A percentile compares a stretch with the other conserved stretches of the same genome.
Conservation (phyloP, 345 rosid genomes). For the Microcos paniculata region DNA sequence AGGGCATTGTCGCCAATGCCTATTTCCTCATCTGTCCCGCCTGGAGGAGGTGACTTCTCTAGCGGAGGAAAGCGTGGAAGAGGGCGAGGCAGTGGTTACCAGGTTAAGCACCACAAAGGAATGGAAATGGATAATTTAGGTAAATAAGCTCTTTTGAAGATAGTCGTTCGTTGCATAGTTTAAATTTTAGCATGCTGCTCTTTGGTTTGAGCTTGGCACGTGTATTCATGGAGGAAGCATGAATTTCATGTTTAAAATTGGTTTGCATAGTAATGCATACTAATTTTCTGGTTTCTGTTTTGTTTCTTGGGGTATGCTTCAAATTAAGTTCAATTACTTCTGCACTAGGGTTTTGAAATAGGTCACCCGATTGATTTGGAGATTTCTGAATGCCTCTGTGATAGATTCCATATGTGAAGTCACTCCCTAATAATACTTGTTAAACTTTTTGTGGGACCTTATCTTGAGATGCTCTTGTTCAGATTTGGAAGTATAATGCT, state of each 20-base stretch:
- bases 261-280: background rate
- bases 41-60: conserved; percentile 40
- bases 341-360: conserved; percentile 15
- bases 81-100: conserved; percentile 43
- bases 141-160: conserved; percentile 19
- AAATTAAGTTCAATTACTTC: background rate
- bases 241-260: background rate
- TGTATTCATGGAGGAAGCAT: background rate
- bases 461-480: conserved; percentile 24
- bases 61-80: conserved; percentile 48
- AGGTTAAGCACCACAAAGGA: conserved; percentile 50
- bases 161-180: background rate
- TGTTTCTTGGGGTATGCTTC: conserved; percentile 6
- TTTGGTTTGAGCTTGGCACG: background rate
- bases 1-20: conserved; percentile 57
- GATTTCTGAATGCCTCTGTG: conserved; percentile 13
- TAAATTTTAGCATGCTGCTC: background rate
- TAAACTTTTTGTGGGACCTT: conserved; percentile 30
- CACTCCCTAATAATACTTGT: conserved; percentile 11
- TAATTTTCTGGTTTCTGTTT: conserved; percentile 13
- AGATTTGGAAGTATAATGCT: conserved; percentile 26
- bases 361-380: conserved; percentile 9
- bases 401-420: conserved; percentile 26
- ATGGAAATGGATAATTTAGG: conserved; percentile 51
- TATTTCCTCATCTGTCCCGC: conserved; percentile 47